Conservation (phyloP, 805 yeast species). For the Wickerhamiella sorbophila region DNA sequence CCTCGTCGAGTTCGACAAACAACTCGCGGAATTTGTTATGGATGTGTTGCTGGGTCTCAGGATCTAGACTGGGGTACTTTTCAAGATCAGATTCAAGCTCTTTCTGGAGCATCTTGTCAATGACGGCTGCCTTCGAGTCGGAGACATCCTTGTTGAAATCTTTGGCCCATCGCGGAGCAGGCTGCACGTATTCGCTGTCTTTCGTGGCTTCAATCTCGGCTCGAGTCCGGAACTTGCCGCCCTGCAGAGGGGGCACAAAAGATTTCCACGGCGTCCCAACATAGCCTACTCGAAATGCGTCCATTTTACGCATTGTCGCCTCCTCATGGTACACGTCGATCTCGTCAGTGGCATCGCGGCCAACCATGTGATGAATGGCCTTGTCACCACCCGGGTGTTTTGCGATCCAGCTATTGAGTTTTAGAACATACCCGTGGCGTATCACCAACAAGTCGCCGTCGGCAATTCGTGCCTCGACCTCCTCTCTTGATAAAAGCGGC, state of each 20-base stretch:
- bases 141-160: neutral
- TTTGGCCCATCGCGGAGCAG: neutral
- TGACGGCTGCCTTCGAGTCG: constrained; percentile 34
- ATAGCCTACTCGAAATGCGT: constrained; percentile 49
- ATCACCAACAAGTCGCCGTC: constrained; percentile 59
- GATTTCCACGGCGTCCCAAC: constrained; percentile 57
- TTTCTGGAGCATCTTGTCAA: constrained; percentile 44
- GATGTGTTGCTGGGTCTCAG: constrained; percentile 45
- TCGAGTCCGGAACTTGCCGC: constrained; percentile 37
- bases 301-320: constrained; percentile 39
- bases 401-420: constrained; percentile 55
- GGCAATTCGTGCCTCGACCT: constrained; percentile 46
- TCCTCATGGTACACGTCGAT: constrained; percentile 70
- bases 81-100: constrained; percentile 42
- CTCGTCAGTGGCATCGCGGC: constrained; percentile 83
- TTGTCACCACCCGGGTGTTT: constrained; percentile 83
- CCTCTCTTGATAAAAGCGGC: constrained; percentile 26
- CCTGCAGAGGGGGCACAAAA: constrained; percentile 79
- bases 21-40: constrained; percentile 45
- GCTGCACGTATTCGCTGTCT: neutral
- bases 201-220: constrained; percentile 18
- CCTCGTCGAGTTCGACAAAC: constrained; percentile 38
- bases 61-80: constrained; percentile 50
- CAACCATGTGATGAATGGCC: constrained; percentile 72
- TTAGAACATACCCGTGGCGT: constrained; percentile 43